Percentiles rank a stretch among this genome's conserved stretches.
Conservation (phyloP, 139 green algal species). For the Desmodesmus armatus region DNA sequence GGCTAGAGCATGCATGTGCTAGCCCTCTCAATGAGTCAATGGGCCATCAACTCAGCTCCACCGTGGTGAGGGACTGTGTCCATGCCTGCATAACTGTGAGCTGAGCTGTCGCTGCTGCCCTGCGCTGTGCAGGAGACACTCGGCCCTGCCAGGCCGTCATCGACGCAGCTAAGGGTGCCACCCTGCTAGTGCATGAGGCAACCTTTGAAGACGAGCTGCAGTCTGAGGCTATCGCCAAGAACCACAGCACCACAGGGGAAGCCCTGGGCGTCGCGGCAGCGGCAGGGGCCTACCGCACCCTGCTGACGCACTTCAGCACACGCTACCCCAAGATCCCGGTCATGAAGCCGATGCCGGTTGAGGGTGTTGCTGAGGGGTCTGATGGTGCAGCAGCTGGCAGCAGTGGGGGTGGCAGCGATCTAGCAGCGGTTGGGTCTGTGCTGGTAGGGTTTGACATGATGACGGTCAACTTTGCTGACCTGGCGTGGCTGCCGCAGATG, state of each 20-base stretch:
- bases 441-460: slow-evolving; percentile 98
- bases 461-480: slow-evolving; percentile 83
- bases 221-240: slow-evolving; percentile 89
- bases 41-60: background rate
- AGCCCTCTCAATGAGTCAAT: background rate
- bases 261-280: slow-evolving; percentile 75
- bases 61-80: no score
- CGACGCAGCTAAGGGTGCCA: slow-evolving; percentile 80
- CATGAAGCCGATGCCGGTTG: slow-evolving; percentile 41
- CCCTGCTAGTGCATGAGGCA: slow-evolving; percentile 96
- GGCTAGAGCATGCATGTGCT: no score
- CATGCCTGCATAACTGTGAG: no score
- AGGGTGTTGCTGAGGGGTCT: background rate
- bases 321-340: slow-evolving; percentile 92
- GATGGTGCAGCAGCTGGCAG: background rate
- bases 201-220: slow-evolving; percentile 96
- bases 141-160: slow-evolving; percentile 78
- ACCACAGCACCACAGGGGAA: slow-evolving; percentile 91
- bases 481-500: slow-evolving; percentile 41
- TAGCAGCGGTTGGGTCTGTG: slow-evolving; percentile 52
- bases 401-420: slow-evolving; percentile 43
- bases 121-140: slow-evolving; percentile 82
- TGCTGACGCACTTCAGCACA: slow-evolving; percentile 98
- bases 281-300: slow-evolving; percentile 85
- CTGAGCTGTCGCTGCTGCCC: background rate